Conservation (phyloP, 192 early-diverging fungal genomes). For the Phlyctochytrium planicorne region DNA sequence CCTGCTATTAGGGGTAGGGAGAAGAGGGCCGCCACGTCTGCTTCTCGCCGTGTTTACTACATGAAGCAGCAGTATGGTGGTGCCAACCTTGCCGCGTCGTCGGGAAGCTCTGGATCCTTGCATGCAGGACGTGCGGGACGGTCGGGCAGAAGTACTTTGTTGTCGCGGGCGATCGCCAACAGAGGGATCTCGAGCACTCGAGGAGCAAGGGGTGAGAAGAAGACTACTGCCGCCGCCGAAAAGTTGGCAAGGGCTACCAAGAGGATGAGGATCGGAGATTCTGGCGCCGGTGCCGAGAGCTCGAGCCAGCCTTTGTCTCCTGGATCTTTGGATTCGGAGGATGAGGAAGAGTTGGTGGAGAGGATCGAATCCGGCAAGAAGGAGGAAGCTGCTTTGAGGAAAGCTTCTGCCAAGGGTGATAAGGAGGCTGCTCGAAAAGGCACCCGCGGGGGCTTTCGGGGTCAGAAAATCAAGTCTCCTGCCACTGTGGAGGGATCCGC, state of each 20-base stretch:
- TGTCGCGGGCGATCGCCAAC: too few relatives aligned
- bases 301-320: neutral
- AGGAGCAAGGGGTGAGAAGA: too few relatives aligned
- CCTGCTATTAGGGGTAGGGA: neutral
- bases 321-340: neutral
- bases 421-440: neutral
- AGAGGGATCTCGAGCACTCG: too few relatives aligned
- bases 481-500: neutral
- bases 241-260: neutral
- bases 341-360: neutral
- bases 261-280: neutral
- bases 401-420: neutral
- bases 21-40: neutral
- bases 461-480: neutral
- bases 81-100: too few relatives aligned
- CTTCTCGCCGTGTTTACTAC: neutral
- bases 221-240: too few relatives aligned
- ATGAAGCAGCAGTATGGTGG: neutral
- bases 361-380: neutral
- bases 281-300: neutral
- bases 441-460: neutral
- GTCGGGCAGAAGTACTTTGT: too few relatives aligned
- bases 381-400: neutral
- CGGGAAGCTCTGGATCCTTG: too few relatives aligned
- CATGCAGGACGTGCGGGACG: too few relatives aligned